Base-by-base conservation (phyloP, 805 yeast species). In the Naumovozyma dairenensis region DNA sequence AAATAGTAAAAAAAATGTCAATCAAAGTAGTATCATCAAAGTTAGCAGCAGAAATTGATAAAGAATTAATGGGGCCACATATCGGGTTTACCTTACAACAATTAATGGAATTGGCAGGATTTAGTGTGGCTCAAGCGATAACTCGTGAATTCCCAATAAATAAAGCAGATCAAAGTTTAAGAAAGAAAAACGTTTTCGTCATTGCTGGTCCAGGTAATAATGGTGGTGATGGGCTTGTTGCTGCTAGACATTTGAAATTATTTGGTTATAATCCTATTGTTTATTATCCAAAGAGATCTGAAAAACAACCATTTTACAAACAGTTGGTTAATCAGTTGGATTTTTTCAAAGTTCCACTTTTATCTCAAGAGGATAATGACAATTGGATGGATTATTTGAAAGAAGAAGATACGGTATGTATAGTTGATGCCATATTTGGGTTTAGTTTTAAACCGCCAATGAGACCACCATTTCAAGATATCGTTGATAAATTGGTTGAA, bases 131-230 rank as follows among this genome's bases (percentile, higher is more conserved):
- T 4, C 83, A 85, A 48, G 83, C 94, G 1, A 70, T 87, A 3
- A 75, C 72, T 49, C 70, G 66, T 32, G 67, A 76, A 22, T 83
- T 71, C 44, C 93, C 94, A 5, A 25, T 43, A 6, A 21, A 27
- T 3, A 29, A 26, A n/a, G 10, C 22, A 5, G 22, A 15, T 3
- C 2, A 76, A 76, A 1, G 28, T 35, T 6, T 21, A 18, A n/a
- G n/a, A n/a, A 36, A 53, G 9, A 63, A 62, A 29, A 57, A 63
- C 25, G 77, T 86, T 1, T 60, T 87, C 27, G 70, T 92, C 1
- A 63, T 92, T 4, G 85, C 79, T 8, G 98, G 98, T 0, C 97
- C 97, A 0, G 98, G 98, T 1, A 92, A 92, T 51, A 92, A 92
- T 51, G 76, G 95, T 2, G 98, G 97, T 2, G 98, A 92, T 59